Conservation (phyloP, 2,329 filamentous ascomycete genomes). For the Venturia carpophila region DNA sequence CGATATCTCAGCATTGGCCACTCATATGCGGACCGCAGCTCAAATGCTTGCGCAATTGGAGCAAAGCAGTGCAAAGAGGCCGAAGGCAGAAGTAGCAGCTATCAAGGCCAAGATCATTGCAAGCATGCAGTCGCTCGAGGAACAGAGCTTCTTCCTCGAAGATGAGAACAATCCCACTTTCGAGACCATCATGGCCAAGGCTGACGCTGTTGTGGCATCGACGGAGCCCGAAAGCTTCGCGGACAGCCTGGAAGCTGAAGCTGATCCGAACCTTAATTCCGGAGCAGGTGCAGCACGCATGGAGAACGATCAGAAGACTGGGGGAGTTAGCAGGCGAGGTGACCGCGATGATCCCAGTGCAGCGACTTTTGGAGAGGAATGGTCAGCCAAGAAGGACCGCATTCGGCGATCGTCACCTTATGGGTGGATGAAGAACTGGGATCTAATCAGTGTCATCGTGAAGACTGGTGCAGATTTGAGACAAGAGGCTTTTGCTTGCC, state of each 20-base stretch:
- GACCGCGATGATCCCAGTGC: constrained; percentile 81
- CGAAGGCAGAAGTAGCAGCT: constrained; percentile 70
- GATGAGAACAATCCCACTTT: constrained; percentile 64
- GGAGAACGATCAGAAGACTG: constrained; percentile 85
- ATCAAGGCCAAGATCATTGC: constrained; percentile 83
- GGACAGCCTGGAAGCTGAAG: constrained; percentile 51
- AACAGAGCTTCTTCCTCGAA: constrained; percentile 73
- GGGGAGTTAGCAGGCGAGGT: constrained; percentile 69
- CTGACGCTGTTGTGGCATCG: constrained; percentile 46
- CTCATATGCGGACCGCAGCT: constrained; percentile 79
- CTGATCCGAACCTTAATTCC: constrained; percentile 47
- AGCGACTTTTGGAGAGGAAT: constrained; percentile 79
- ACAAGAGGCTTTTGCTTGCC: constrained; percentile 80
- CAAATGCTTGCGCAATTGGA: constrained; percentile 83
- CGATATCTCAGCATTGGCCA: constrained; percentile 74
- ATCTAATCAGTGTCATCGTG: constrained; percentile 77
- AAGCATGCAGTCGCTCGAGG: constrained; percentile 81
- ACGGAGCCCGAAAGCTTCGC: constrained; percentile 29
- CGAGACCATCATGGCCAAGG: constrained; percentile 72
- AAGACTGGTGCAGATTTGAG: constrained; percentile 77
- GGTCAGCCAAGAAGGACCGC: constrained; percentile 75
- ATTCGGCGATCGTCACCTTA: constrained; percentile 78
- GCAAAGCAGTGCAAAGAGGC: constrained; percentile 69
- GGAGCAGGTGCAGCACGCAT: constrained; percentile 73
- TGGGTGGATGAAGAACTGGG: constrained; percentile 86